phyloP scores from a whole-genome alignment of 345 rosid species.

The Bruguiera sexangula region DNA sequence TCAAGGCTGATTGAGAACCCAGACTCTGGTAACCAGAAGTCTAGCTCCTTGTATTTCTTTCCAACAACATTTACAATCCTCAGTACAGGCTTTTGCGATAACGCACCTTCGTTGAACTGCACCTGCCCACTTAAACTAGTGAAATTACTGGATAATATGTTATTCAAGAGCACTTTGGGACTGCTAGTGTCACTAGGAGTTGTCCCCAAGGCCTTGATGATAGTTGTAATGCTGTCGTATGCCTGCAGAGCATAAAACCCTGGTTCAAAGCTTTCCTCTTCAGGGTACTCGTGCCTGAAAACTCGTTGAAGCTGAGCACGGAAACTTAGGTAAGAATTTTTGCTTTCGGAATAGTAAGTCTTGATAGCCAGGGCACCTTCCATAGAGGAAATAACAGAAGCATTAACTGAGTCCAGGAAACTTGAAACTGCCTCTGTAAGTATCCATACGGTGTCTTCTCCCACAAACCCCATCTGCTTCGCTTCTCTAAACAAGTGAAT shows the following conservation, averaged over 20 bases:
- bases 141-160: constrained; percentile 26
- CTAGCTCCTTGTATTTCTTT: constrained; percentile 35
- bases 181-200: neutral
- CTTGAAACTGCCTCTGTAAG: constrained; percentile 27
- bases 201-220: constrained; percentile 17
- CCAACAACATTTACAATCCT: constrained; percentile 41
- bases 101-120: constrained; percentile 22
- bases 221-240: constrained; percentile 34
- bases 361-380: constrained; percentile 49
- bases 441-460: constrained; percentile 45
- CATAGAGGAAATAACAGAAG: constrained; percentile 40
- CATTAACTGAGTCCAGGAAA: constrained; percentile 32
- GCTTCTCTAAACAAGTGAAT: constrained; percentile 42
- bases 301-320: constrained; percentile 11
- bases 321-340: constrained; percentile 20
- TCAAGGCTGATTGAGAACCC: constrained; percentile 28
- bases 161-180: constrained; percentile 10
- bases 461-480: constrained; percentile 32
- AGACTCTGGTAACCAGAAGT: constrained; percentile 35
- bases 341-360: constrained; percentile 16
- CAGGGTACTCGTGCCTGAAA: constrained; percentile 24
- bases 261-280: constrained; percentile 32
- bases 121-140: constrained; percentile 44
- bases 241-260: constrained; percentile 37
- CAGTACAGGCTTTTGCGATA: constrained; percentile 9